These are phyloP conservation scores for Yarrowia yakushimensis DNA, from an alignment of 805 yeast species.

Conservation along the genomic window DNA sequence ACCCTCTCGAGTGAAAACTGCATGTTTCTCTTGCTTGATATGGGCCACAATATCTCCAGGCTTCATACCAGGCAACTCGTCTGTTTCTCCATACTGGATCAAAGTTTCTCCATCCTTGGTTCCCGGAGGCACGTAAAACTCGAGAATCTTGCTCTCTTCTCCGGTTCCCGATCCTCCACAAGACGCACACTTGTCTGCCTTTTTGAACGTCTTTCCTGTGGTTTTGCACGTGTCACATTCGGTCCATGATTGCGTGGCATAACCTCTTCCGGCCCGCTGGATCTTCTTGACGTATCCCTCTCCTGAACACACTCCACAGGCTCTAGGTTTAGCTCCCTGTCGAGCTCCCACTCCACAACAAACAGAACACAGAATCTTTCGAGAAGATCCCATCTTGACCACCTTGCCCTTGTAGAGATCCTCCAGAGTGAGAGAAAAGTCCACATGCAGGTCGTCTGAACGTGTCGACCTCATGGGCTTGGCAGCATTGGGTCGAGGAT, in stretches of 20 bases:
- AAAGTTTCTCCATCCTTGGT: constrained; percentile 59
- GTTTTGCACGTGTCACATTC: constrained; percentile 71
- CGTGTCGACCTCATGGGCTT: background rate
- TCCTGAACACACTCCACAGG: constrained; percentile 72
- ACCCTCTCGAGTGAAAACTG: constrained; percentile 52
- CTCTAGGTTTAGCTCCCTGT: constrained; percentile 50
- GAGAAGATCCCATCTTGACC: constrained; percentile 64
- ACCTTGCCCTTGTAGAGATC: constrained; percentile 80
- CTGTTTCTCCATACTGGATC: constrained; percentile 65
- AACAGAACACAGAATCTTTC: constrained; percentile 65
- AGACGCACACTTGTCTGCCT: constrained; percentile 71
- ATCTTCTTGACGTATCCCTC: constrained; percentile 59
- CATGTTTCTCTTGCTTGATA: constrained; percentile 50
- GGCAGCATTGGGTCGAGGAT: constrained; percentile 15
- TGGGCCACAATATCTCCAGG: constrained; percentile 77
- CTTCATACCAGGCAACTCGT: constrained; percentile 62
- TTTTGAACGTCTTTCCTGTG: constrained; percentile 54
- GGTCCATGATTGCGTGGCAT: constrained; percentile 59
- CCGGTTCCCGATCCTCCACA: constrained; percentile 64
- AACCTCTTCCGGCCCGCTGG: constrained; percentile 68
- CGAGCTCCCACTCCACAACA: constrained; percentile 80
- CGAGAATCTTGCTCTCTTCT: constrained; percentile 67
- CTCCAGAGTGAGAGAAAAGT: constrained; percentile 61
- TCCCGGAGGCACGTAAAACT: constrained; percentile 75
- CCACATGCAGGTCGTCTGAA: constrained; percentile 67